A percentile compares a stretch with the other conserved stretches of the same genome.
These are phyloP conservation scores for Hemileccinum rubropunctum DNA, from an alignment of 768 basidiomycete species.

Conservation along the genomic window DNA sequence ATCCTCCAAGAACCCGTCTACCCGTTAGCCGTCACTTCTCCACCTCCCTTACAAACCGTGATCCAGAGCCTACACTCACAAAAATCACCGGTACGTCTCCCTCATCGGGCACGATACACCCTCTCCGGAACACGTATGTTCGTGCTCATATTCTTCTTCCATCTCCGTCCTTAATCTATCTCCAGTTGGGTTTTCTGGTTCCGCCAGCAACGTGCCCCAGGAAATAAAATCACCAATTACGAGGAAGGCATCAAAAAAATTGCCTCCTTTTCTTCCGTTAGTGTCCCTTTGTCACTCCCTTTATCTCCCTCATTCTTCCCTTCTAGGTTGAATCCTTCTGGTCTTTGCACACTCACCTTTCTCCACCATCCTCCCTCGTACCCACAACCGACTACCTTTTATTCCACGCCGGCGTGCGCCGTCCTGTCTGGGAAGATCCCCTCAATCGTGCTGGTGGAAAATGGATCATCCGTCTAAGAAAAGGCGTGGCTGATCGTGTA, in stretches of 20 bases:
- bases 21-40: slow-evolving; percentile 75
- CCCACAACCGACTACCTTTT: slow-evolving; percentile 94
- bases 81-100: slow-evolving; percentile 34
- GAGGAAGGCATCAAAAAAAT: slow-evolving; percentile 95
- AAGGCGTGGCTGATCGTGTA: slow-evolving; percentile 85
- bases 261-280: slow-evolving; percentile 81
- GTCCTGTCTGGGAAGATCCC: slow-evolving; percentile 96
- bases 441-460: slow-evolving; percentile 86
- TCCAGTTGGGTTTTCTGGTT: slow-evolving; percentile 90
- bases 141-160: slow-evolving; percentile 19
- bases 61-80: slow-evolving; percentile 34
- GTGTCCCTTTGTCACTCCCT: slow-evolving; percentile 23
- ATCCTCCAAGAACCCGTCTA: slow-evolving; percentile 42
- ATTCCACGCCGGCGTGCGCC: slow-evolving; percentile 80
- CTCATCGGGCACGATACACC: slow-evolving; percentile 51
- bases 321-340: slow-evolving; percentile 90
- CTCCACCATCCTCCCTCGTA: slow-evolving; percentile 76
- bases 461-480: slow-evolving; percentile 92
- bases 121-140: slow-evolving; percentile 88
- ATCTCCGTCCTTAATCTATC: slow-evolving; percentile 20
- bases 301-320: slow-evolving; percentile 8
- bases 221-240: slow-evolving; percentile 86
- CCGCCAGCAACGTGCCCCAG: slow-evolving; percentile 84
- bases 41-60: slow-evolving; percentile 47
- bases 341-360: slow-evolving; percentile 90